Evolutionary conservation across 306 rosid species (phyloP).

Genomic region (Cicer cuneatum): DNA sequence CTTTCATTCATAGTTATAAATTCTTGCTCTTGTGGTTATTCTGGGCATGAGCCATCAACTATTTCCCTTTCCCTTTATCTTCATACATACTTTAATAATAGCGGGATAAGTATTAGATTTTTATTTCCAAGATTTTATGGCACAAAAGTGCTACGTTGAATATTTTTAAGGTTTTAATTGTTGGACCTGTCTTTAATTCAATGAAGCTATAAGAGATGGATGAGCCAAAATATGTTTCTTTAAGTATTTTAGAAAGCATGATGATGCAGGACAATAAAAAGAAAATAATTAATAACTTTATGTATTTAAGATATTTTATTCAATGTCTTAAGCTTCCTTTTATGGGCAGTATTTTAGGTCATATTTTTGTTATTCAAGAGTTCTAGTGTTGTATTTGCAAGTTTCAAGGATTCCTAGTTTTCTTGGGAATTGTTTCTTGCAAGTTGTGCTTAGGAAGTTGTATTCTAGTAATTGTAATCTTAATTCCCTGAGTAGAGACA

Average conservation of each 20-base stretch:
- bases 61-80: neutral
- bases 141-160: neutral
- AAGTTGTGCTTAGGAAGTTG: constrained; percentile 1
- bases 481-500: neutral
- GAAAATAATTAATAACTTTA: constrained; percentile 3
- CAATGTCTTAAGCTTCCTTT: neutral
- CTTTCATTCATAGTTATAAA: neutral
- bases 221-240: constrained; percentile 10
- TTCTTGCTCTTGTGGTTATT: neutral
- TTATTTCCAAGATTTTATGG: neutral
- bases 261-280: constrained; percentile 3
- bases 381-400: neutral
- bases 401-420: neutral
- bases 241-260: neutral
- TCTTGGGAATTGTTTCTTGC: constrained; percentile 13
- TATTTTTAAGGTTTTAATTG: neutral
- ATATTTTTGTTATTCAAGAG: neutral
- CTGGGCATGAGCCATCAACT: no score
- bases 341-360: constrained; percentile 7
- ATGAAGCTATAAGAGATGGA: neutral
- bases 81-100: neutral
- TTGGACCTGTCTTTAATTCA: neutral
- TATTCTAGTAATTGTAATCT: neutral
- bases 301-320: constrained; percentile 3
- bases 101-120: neutral